Percentiles rank a stretch among this genome's conserved stretches.
phyloP scores from a whole-genome alignment of 2,329 filamentous ascomycete species.

The Nemania sp. region DNA sequence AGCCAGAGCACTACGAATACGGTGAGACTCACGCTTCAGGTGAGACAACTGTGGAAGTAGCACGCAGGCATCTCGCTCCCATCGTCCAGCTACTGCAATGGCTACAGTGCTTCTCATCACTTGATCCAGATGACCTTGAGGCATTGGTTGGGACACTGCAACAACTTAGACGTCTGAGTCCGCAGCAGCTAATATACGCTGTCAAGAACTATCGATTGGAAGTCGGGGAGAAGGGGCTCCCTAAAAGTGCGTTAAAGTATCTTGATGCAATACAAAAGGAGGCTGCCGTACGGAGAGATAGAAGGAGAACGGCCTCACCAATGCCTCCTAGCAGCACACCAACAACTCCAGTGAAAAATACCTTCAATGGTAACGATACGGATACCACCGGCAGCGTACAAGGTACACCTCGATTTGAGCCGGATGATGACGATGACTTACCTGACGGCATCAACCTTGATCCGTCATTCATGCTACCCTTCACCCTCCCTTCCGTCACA shows the following conservation, averaged over 20 bases:
- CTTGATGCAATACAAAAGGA: slow-evolving; percentile 84
- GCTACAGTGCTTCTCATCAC: slow-evolving; percentile 96
- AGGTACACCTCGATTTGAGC: slow-evolving; percentile 56
- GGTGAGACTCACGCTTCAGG: slow-evolving; percentile 87
- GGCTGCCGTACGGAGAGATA: slow-evolving; percentile 69
- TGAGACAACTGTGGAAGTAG: slow-evolving; percentile 86
- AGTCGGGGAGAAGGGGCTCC: slow-evolving; percentile 91
- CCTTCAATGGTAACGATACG: slow-evolving; percentile 58
- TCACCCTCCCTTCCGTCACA: slow-evolving; percentile 93
- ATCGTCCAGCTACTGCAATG: slow-evolving; percentile 95
- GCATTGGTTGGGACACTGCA: slow-evolving; percentile 89
- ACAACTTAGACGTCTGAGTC: slow-evolving; percentile 85
- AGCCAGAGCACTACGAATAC: slow-evolving; percentile 95
- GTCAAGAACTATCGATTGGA: slow-evolving; percentile 94
- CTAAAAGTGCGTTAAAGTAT: slow-evolving; percentile 90
- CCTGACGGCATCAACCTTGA: slow-evolving; percentile 85
- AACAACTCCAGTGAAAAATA: slow-evolving; percentile 54
- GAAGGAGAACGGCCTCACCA: slow-evolving; percentile 61
- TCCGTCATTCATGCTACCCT: slow-evolving; percentile 91
- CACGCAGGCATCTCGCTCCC: slow-evolving; percentile 86
- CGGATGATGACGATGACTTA: slow-evolving; percentile 74
- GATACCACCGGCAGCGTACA: slow-evolving; percentile 58
- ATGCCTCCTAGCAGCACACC: slow-evolving; percentile 52
- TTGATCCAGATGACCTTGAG: slow-evolving; percentile 86
- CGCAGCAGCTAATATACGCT: slow-evolving; percentile 90